These are phyloP conservation scores for Liriodendron chinense DNA, from an alignment of 164 flowering plant genomes.

Conservation along the genomic window DNA sequence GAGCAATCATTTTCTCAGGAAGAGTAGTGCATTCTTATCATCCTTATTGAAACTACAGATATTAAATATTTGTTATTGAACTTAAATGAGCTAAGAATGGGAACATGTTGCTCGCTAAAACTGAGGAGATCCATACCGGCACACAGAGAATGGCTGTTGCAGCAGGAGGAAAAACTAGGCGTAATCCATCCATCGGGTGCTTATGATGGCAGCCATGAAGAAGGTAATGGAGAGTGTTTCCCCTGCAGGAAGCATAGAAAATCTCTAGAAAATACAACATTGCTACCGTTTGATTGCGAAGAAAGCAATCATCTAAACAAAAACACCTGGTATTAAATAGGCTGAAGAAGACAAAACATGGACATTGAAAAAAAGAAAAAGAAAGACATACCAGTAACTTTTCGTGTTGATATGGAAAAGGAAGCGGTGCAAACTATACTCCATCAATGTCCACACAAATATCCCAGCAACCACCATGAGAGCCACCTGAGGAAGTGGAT, in stretches of 20 bases:
- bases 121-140: constrained; percentile 46
- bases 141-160: constrained; percentile 69
- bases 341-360: neutral
- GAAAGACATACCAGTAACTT: constrained; percentile 67
- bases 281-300: neutral
- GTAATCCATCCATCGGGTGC: constrained; percentile 93
- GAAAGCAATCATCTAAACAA: neutral
- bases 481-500: constrained; percentile 39
- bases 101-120: neutral
- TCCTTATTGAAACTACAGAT: neutral
- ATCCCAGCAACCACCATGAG: constrained; percentile 48
- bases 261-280: constrained; percentile 1
- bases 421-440: constrained; percentile 82
- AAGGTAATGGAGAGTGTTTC: constrained; percentile 88
- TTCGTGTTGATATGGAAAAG: constrained; percentile 86
- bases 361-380: neutral
- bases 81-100: neutral
- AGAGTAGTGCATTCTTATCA: neutral
- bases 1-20: neutral
- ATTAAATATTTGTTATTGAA: neutral
- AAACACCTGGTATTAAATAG: neutral
- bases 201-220: constrained; percentile 98
- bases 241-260: constrained; percentile 41
- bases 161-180: constrained; percentile 96
- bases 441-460: constrained; percentile 73